A percentile compares a stretch with the other conserved stretches of the same genome.
phyloP scores from a whole-genome alignment of 306 rosid species.

The Pterocarpus macrocarpus region DNA sequence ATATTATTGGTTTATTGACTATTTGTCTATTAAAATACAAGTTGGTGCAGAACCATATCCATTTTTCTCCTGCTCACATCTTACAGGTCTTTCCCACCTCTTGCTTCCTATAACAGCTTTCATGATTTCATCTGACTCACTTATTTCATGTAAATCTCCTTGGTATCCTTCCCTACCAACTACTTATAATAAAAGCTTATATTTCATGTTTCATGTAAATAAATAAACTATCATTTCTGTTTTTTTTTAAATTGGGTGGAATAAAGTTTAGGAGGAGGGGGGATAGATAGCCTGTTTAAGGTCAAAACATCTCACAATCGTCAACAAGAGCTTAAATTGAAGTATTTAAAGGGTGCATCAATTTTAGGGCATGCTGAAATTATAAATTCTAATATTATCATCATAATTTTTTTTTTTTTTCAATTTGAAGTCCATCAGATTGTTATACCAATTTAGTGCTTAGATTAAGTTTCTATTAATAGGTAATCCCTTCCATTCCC shows the following conservation, averaged over 20 bases:
- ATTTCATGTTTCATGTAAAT: neutral
- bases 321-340: neutral
- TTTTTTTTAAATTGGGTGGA: neutral
- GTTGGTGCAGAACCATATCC: neutral
- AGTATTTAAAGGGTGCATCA: neutral
- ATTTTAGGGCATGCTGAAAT: neutral
- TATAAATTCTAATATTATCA: neutral
- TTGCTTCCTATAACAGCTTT: conserved; percentile 10
- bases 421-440: neutral
- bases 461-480: neutral
- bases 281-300: neutral
- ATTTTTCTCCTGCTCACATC: neutral
- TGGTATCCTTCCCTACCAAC: conserved; percentile 1
- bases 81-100: neutral
- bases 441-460: neutral
- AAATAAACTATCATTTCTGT: too few relatives aligned
- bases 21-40: conserved; percentile 6
- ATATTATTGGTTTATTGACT: neutral
- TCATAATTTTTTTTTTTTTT: neutral
- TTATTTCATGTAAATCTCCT: conserved; percentile 1
- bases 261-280: neutral
- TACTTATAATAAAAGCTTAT: neutral
- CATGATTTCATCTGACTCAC: neutral
- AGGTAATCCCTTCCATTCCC: conserved; percentile 9
- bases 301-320: neutral